Evolutionary conservation across 2,329 filamentous ascomycete species (phyloP).

Genomic region (Exophiala spinifera): DNA sequence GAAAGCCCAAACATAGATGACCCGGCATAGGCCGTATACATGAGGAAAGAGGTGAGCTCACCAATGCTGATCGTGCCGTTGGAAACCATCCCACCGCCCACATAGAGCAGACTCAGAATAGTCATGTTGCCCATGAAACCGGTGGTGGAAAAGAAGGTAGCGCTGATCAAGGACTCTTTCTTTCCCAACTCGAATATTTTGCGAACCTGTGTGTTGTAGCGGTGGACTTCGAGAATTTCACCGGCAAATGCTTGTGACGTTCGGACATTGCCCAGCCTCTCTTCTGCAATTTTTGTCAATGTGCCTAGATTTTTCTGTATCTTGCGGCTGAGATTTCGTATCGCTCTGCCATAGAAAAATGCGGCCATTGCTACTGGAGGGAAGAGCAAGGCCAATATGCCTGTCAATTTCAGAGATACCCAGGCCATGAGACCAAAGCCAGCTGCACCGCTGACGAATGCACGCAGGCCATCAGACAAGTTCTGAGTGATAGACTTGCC

Average conservation of each 20-base stretch:
- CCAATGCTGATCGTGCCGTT: slow-evolving; percentile 82
- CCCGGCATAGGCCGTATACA: slow-evolving; percentile 88
- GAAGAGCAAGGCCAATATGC: slow-evolving; percentile 79
- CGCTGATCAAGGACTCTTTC: slow-evolving; percentile 81
- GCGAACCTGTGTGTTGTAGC: slow-evolving; percentile 89
- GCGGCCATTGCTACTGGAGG: slow-evolving; percentile 87
- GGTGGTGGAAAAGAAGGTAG: slow-evolving; percentile 82
- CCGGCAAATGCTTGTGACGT: slow-evolving; percentile 96
- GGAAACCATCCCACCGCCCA: slow-evolving; percentile 86
- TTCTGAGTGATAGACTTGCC: slow-evolving; percentile 99
- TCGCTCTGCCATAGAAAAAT: slow-evolving; percentile 84
- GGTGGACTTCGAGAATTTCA: slow-evolving; percentile 81
- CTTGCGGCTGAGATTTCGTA: slow-evolving; percentile 83
- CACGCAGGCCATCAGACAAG: slow-evolving; percentile 88
- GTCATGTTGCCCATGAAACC: slow-evolving; percentile 96
- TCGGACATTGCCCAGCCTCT: slow-evolving; percentile 92
- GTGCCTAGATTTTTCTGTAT: slow-evolving; percentile 93
- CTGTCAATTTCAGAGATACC: slow-evolving; percentile 85
- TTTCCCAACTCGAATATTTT: slow-evolving; percentile 89
- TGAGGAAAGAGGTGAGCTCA: slow-evolving; percentile 92
- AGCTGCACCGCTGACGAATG: slow-evolving; percentile 82
- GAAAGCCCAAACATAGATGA: slow-evolving; percentile 91
- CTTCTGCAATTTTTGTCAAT: slow-evolving; percentile 94
- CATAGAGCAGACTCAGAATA: slow-evolving; percentile 82
- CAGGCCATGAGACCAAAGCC: slow-evolving; percentile 95